A percentile compares a stretch with the other conserved stretches of the same genome.
Evolutionary conservation across 129 eudicot species (phyloP).

Genomic region (Logfia minima): DNA sequence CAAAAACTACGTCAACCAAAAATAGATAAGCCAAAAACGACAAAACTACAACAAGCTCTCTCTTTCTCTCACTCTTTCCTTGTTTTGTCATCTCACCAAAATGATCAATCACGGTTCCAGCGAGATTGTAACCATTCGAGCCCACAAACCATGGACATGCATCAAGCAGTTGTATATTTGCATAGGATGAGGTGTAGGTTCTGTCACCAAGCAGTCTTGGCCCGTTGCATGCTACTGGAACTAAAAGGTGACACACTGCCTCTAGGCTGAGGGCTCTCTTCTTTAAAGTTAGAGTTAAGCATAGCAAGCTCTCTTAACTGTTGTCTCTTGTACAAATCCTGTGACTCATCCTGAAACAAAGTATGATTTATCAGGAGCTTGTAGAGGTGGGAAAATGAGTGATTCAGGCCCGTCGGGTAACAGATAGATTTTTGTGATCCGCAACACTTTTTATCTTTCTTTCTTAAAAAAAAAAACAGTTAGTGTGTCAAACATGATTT

Average conservation of each 20-base stretch:
- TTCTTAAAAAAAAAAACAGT: background rate
- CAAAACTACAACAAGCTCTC: background rate
- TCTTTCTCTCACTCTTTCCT: conserved; percentile 3
- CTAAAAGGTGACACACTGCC: conserved; percentile 75
- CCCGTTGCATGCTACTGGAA: conserved; percentile 31
- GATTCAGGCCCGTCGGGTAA: background rate
- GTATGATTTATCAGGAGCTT: background rate
- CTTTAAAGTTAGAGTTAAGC: conserved; percentile 66
- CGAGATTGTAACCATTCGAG: conserved; percentile 6
- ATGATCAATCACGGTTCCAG: background rate
- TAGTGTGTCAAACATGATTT: background rate
- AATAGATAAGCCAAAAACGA: background rate
- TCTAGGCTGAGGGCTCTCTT: conserved; percentile 77
- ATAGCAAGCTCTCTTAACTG: conserved; percentile 77
- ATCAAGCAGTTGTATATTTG: background rate
- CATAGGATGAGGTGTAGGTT: background rate
- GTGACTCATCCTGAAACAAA: conserved; percentile 59
- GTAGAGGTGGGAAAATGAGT: background rate
- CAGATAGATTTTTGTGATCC: background rate
- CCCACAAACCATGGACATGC: conserved; percentile 9
- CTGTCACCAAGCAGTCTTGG: conserved; percentile 28
- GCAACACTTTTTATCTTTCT: background rate
- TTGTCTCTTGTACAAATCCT: conserved; percentile 66
- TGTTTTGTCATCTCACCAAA: conserved; percentile 18
- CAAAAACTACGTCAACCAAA: conserved; percentile 4